phyloP scores from a whole-genome alignment of 257 asterid species.

The Euphrasia confusa region DNA sequence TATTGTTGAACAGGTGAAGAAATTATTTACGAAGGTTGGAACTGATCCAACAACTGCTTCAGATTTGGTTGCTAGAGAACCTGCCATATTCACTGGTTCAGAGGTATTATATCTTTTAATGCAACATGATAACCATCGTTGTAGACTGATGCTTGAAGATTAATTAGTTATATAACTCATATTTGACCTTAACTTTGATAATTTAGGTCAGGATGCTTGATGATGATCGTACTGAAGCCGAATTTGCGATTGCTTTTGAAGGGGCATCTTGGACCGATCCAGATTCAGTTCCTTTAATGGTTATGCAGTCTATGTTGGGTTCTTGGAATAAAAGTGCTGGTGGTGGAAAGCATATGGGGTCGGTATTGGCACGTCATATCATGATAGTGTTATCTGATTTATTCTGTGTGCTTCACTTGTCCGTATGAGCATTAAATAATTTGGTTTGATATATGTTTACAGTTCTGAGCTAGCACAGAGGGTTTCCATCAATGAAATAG shows the following conservation, averaged over 20 bases:
- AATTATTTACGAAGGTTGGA: slow-evolving; percentile 60
- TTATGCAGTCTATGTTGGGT: slow-evolving; percentile 80
- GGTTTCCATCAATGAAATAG: slow-evolving; percentile 68
- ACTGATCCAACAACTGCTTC: slow-evolving; percentile 52
- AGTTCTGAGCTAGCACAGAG: slow-evolving; percentile 77
- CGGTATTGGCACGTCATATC: slow-evolving; percentile 22
- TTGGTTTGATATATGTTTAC: slow-evolving; percentile 28
- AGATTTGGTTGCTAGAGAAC: slow-evolving; percentile 61
- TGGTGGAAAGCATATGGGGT: slow-evolving; percentile 93
- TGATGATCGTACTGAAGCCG: slow-evolving; percentile 73
- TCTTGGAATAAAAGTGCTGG: slow-evolving; percentile 70
- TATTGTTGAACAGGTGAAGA: slow-evolving; percentile 64
- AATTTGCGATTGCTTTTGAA: slow-evolving; percentile 84
- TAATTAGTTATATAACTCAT: slow-evolving; percentile 9
- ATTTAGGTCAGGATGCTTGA: slow-evolving; percentile 70
- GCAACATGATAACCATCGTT: slow-evolving; percentile 5
- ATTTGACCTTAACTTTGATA: slow-evolving; percentile 17
- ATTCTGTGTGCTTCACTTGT: background rate
- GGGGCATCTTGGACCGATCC: slow-evolving; percentile 95
- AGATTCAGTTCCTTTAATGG: slow-evolving; percentile 75
- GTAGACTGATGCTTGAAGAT: slow-evolving; percentile 18
- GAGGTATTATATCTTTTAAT: slow-evolving; percentile 50
- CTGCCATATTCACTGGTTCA: slow-evolving; percentile 84
- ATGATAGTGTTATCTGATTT: background rate
- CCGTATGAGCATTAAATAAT: slow-evolving; percentile 19